Evolutionary conservation across 768 basidiomycete genomes (phyloP), one percentile per base, ranked within the genome.

Genomic region (Leccinum boreale): DNA sequence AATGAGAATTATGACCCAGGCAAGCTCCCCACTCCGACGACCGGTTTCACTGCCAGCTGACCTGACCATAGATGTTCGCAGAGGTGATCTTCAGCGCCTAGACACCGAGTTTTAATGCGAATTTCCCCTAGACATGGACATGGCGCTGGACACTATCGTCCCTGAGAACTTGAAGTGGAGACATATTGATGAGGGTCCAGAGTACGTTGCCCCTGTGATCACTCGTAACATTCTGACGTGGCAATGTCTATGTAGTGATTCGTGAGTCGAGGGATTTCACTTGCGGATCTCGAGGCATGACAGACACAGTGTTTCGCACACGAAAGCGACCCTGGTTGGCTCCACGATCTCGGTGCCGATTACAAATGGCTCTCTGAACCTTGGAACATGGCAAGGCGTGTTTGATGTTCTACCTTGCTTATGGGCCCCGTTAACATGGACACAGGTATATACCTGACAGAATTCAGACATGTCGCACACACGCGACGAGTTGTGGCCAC

Each of bases 341-440:
- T 80, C 89, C 19, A 87, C 90, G 0, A 79, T 97, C 57, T 85
- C 86, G 12, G 73, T 98, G 42, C 94, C 94, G 3, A 92, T 98
- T 63, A 89, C 89, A 3, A 80, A 88, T 57, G 91, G 84, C 6
- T 75, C 78, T 49, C 75, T 96, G 62, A 90, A 87, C 60, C 75
- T 97, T 51, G 94, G 94, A 11, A 94, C 91, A 23, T 97, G 94
- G 94, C 94, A 97, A 81, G 94, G 92, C 83, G 35, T 50, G 72
- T 65, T 23, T 55, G 24, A 45, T 57, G 45, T 9, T 49, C 51
- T 19, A 14, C n/a, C n/a, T 50, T 1, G 36, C 50, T 24, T 15
- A 28, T 44, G 29, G 15, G 21, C 52, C 33, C 35, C 31, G 36
- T 44, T 54, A 56, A 69, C 29, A 26, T 26, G 33, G 31, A 45